phyloP scores from a whole-genome alignment of 164 flowering plant species.

The Chloranthus sessilifolius region DNA sequence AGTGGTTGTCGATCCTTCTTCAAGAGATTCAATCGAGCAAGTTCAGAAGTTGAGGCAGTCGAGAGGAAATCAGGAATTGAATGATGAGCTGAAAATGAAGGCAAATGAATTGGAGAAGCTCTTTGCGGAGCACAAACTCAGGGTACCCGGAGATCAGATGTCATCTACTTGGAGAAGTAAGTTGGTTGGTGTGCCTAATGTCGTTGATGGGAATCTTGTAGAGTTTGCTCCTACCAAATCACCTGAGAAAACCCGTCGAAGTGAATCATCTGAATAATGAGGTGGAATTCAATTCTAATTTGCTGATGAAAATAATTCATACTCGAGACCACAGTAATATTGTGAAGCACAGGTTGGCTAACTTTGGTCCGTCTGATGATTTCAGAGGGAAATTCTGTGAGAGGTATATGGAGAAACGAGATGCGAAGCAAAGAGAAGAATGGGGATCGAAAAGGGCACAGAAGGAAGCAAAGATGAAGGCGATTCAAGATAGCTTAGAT shows the following conservation, averaged over 20 bases:
- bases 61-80: slow-evolving; percentile 80
- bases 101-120: slow-evolving; percentile 96
- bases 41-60: slow-evolving; percentile 62
- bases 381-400: slow-evolving; percentile 73
- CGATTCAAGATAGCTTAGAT: slow-evolving; percentile 85
- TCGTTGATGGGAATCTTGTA: slow-evolving; percentile 20
- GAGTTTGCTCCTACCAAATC: slow-evolving; percentile 31
- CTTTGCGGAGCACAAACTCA: slow-evolving; percentile 93
- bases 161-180: slow-evolving; percentile 48
- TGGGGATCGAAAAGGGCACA: slow-evolving; percentile 64
- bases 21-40: slow-evolving; percentile 35
- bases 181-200: slow-evolving; percentile 28
- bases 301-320: slow-evolving; percentile 28
- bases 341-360: slow-evolving; percentile 36
- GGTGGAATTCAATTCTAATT: slow-evolving; percentile 26
- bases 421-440: slow-evolving; percentile 79
- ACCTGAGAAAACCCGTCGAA: slow-evolving; percentile 17
- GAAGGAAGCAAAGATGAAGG: slow-evolving; percentile 87
- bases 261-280: slow-evolving; percentile 24
- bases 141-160: slow-evolving; percentile 73
- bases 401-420: slow-evolving; percentile 79
- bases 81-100: slow-evolving; percentile 85
- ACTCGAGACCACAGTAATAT: slow-evolving; percentile 23
- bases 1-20: slow-evolving; percentile 23
- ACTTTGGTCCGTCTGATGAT: slow-evolving; percentile 45